Evolutionary conservation across 1,284 basidiomycete genomes (phyloP).

Genomic region (Hemileia vastatrix): DNA sequence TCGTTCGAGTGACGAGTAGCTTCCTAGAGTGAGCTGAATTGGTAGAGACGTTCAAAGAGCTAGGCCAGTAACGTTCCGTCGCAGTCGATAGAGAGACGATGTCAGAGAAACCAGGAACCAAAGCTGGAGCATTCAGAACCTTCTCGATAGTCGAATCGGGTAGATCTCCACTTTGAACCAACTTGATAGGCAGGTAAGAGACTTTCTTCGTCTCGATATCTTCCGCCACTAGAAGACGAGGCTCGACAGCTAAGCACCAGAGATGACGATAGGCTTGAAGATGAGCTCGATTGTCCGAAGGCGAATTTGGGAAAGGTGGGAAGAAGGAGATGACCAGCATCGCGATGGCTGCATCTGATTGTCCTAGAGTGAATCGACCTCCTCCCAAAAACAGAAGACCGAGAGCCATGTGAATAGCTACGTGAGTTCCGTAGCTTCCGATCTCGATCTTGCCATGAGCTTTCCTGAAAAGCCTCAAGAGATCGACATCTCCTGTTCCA

Average conservation of each 20-base stretch:
- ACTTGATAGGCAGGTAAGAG: background rate
- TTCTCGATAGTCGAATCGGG: slow-evolving; percentile 40
- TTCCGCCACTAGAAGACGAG: slow-evolving; percentile 76
- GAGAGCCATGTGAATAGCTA: slow-evolving; percentile 80
- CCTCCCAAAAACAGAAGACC: slow-evolving; percentile 89
- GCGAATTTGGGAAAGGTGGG: slow-evolving; percentile 67
- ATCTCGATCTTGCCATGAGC: slow-evolving; percentile 74
- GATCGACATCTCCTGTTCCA: slow-evolving; percentile 86
- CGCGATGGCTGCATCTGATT: slow-evolving; percentile 80
- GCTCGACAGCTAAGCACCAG: slow-evolving; percentile 91
- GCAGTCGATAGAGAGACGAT: slow-evolving; percentile 71
- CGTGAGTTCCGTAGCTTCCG: slow-evolving; percentile 78
- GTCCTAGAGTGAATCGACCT: slow-evolving; percentile 83
- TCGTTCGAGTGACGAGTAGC: slow-evolving; percentile 64
- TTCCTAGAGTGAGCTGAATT: slow-evolving; percentile 56
- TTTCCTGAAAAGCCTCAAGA: slow-evolving; percentile 75
- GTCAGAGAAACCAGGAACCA: slow-evolving; percentile 75
- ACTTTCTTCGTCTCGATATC: slow-evolving; percentile 57
- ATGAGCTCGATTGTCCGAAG: slow-evolving; percentile 80
- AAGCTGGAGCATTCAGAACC: slow-evolving; percentile 75
- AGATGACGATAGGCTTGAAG: slow-evolving; percentile 87
- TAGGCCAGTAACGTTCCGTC: slow-evolving; percentile 88
- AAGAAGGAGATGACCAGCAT: slow-evolving; percentile 82
- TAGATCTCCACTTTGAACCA: background rate
- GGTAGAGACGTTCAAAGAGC: slow-evolving; percentile 64